Conservation (phyloP, 2,329 filamentous ascomycete genomes). For the Trichophyton simii region DNA sequence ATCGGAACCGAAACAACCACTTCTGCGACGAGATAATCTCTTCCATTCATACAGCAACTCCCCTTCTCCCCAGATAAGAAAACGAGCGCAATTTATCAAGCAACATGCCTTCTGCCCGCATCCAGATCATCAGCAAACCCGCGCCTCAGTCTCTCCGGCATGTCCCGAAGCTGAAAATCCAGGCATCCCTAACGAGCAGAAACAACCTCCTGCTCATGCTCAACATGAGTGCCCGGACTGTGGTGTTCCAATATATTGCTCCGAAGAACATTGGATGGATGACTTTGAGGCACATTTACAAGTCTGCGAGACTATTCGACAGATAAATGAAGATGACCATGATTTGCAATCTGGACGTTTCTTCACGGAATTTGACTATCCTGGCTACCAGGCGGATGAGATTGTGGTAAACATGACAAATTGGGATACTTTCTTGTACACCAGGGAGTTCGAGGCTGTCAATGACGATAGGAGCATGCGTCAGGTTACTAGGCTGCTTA, state of each 20-base stretch:
- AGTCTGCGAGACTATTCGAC: conserved; percentile 77
- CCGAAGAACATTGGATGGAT: conserved; percentile 86
- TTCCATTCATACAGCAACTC: conserved; percentile 89
- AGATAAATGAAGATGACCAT: conserved; percentile 98
- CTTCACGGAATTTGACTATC: conserved; percentile 90
- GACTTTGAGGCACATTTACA: conserved; percentile 89
- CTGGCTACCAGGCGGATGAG: conserved; percentile 79
- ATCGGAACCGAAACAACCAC: conserved; percentile 11
- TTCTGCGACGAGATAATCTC: conserved; percentile 63
- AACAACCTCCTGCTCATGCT: conserved; percentile 63
- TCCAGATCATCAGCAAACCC: conserved; percentile 67
- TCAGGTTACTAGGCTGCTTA: conserved; percentile 83
- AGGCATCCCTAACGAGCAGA: conserved; percentile 13
- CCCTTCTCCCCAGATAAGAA: conserved; percentile 75
- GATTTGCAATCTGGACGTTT: conserved; percentile 80
- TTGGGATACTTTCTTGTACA: conserved; percentile 96
- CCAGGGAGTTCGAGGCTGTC: conserved; percentile 78
- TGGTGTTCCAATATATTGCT: conserved; percentile 86
- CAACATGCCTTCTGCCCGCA: conserved; percentile 92
- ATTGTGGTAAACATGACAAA: conserved; percentile 93
- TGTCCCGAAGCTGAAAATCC: conserved; percentile 51
- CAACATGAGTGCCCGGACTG: conserved; percentile 94
- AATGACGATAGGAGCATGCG: conserved; percentile 83
- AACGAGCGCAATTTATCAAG: conserved; percentile 78
- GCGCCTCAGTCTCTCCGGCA: conserved; percentile 51